Evolutionary conservation across 257 asterid genomes (phyloP).

Genomic region (Nicotiana tomentosiformis): DNA sequence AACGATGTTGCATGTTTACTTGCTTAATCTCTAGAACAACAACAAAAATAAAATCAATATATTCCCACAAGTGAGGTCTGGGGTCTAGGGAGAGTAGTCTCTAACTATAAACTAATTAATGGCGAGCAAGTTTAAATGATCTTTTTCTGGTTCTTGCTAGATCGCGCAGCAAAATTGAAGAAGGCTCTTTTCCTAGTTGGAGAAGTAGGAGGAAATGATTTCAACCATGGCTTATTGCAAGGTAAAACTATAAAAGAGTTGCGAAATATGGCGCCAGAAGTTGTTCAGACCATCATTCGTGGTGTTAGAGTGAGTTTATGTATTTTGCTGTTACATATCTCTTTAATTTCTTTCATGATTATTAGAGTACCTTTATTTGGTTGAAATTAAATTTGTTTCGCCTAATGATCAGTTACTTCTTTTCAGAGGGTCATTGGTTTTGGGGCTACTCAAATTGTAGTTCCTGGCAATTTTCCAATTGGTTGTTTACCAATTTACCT

Average conservation of each 20-base stretch:
- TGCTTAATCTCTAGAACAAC: background rate
- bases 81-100: too few species aligned
- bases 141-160: background rate
- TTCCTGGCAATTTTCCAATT: conserved; percentile 17
- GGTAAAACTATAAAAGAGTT: conserved; percentile 18
- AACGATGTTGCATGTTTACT: too few species aligned
- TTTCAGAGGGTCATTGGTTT: conserved; percentile 11
- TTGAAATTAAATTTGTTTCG: background rate
- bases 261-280: conserved; percentile 2
- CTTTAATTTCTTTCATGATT: background rate
- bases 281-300: background rate
- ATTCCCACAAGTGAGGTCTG: too few species aligned
- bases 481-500: conserved; percentile 17
- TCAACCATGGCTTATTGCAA: conserved; percentile 10
- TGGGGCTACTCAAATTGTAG: background rate
- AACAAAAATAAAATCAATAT: too few species aligned
- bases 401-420: too few species aligned
- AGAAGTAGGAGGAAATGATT: conserved; percentile 15
- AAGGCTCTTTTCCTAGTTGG: conserved; percentile 13
- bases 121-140: background rate
- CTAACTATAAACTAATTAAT: background rate
- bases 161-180: background rate
- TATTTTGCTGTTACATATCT: background rate
- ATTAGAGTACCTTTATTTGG: too few species aligned
- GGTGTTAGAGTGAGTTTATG: background rate